Percentiles rank a stretch among this genome's conserved stretches.
phyloP scores from a whole-genome alignment of 805 yeast species.

The Ogataea degrootiae region DNA sequence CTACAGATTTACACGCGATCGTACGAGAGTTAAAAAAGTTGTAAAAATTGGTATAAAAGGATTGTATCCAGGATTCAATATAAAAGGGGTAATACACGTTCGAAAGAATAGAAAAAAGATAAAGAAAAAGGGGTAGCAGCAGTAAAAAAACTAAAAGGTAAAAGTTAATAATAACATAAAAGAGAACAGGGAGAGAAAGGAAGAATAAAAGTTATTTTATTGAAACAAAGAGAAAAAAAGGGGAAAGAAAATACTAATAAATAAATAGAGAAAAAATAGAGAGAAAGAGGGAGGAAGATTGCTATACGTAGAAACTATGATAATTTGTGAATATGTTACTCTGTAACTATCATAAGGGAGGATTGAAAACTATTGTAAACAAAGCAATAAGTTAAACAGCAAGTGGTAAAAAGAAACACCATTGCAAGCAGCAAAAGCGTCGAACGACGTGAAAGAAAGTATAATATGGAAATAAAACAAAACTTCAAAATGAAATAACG shows the following conservation, averaged over 20 bases:
- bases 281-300: too few relatives aligned
- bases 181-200: background rate
- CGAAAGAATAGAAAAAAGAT: background rate
- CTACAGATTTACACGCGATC: too few relatives aligned
- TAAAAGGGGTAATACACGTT: background rate
- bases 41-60: too few relatives aligned
- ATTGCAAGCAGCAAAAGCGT: background rate
- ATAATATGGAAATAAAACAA: background rate
- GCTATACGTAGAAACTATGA: too few relatives aligned
- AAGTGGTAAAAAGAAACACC: background rate
- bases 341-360: too few relatives aligned
- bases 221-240: background rate
- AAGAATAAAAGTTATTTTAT: background rate
- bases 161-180: background rate
- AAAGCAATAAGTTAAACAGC: background rate
- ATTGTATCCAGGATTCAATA: too few relatives aligned
- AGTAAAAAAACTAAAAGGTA: background rate
- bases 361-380: too few relatives aligned
- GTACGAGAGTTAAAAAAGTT: too few relatives aligned
- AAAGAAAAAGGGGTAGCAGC: slow-evolving; percentile 1
- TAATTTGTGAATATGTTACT: too few relatives aligned
- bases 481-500: background rate
- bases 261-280: too few relatives aligned
- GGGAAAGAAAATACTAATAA: too few relatives aligned
- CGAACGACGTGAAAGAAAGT: background rate